Base-by-base conservation (phyloP, 306 rosid genomes). In the Potentilla sterilis region DNA sequence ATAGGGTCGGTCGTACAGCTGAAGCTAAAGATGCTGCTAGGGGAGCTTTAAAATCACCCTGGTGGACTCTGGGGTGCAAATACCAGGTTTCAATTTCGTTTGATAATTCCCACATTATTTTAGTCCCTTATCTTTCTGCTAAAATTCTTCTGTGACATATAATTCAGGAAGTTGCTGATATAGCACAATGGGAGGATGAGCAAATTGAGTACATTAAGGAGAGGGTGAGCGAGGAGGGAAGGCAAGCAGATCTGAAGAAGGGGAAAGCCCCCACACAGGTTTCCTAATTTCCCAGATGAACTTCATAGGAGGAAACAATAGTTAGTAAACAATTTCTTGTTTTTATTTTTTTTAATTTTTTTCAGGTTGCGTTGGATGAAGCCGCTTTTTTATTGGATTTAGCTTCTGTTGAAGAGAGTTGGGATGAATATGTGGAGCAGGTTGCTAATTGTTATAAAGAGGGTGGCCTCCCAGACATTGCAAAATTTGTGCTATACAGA, bases 51-150 rank as follows among this genome's bases (percentile, higher is more conserved):
- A 92, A 89, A 74, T 90, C 97, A 70, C 96, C 96, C 37, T 90
- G 98, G 97, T 95, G 98, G 97, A 95, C 98, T 70, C 82, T 95
- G n/a, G 96, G 97, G 46, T 95, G 97, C 82, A 85, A 75, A 72
- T 92, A 94, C 75, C 74, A 83, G 84, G 98, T 88, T 80, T 57
- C 70, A 54, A 68, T 41, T 37, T 75, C 40, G 11, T 15, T 64
- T 80, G 35, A 38, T 71, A 32, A 37, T 76, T 81, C 70, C 62
- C n/a, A 6, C 71, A 44, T 41, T 73, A 77, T 35, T 46, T 66
- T 78, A 6, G 21, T 28, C 40, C 1, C 40, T 4, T 4, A 21
- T 73, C 16, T 38, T 28, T 72, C 42, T 22, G 54, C 67, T 41
- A 9, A 46, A 38, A 13, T 55, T 51, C 18, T 35, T 8, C 40